phyloP scores from a whole-genome alignment of 2,329 filamentous ascomycete genomes.

The Xylaria sp. region DNA sequence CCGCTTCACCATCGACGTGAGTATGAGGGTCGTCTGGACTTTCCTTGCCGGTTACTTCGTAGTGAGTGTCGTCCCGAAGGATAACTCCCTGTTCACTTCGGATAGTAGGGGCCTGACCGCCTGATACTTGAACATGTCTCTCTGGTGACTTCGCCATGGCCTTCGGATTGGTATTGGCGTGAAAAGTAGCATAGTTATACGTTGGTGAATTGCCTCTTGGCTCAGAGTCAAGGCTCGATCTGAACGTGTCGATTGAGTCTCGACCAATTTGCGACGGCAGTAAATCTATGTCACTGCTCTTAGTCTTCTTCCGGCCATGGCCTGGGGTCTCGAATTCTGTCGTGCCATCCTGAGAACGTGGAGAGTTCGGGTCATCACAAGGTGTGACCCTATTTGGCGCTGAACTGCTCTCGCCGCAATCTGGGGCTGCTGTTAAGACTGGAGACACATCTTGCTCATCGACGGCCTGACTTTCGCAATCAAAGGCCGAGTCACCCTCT shows the following conservation, averaged over 20 bases:
- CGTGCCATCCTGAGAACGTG: constrained; percentile 16
- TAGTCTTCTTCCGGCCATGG: constrained; percentile 11
- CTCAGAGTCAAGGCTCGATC: constrained; percentile 29
- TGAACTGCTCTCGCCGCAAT: constrained; percentile 7
- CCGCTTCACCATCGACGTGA: constrained; percentile 2
- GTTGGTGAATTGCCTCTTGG: constrained; percentile 20
- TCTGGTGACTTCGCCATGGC: constrained; percentile 27
- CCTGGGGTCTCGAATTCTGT: constrained; percentile 14
- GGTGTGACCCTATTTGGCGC: constrained; percentile 10
- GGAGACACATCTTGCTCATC: constrained; percentile 12
- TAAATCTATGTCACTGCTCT: constrained; percentile 31
- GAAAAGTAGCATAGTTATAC: constrained; percentile 26
- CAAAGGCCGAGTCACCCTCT: constrained; percentile 25
- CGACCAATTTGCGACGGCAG: constrained; percentile 31
- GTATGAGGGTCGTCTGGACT: constrained; percentile 3
- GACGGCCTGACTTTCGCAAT: constrained; percentile 20
- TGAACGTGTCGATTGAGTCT: constrained; percentile 31
- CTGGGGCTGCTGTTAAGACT: constrained; percentile 2
- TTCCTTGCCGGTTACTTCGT: constrained; percentile 14
- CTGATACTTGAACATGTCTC: constrained; percentile 28
- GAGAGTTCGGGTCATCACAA: constrained; percentile 12
- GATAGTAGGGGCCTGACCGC: constrained; percentile 27
- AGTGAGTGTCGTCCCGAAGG: constrained; percentile 26
- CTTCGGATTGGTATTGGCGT: constrained; percentile 22
- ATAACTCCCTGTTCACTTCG: constrained; percentile 33